Conservation (phyloP, 2,329 filamentous ascomycete genomes). For the Aspergillus sp. region DNA sequence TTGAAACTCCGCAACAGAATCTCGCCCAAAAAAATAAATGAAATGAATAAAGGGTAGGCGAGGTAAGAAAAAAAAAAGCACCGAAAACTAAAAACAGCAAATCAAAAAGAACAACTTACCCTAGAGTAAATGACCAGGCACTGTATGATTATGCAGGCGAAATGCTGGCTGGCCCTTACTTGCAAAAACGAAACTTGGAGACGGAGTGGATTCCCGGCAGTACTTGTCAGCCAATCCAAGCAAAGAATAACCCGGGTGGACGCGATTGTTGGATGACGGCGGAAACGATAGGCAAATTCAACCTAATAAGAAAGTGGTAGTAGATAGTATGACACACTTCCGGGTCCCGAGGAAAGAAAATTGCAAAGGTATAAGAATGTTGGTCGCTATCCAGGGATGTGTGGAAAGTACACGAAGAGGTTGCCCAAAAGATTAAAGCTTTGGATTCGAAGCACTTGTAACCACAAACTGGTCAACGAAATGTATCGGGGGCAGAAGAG, state of each 20-base stretch:
- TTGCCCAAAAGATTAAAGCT: not conserved
- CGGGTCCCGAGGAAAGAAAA: not conserved
- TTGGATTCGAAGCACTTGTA: not conserved
- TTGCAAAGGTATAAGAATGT: constrained; percentile 10
- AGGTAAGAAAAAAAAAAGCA: not conserved
- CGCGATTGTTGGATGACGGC: constrained; percentile 15
- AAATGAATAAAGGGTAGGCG: constrained; percentile 6
- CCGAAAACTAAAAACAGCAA: too few relatives aligned
- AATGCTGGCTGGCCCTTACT: constrained; percentile 21
- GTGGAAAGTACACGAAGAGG: too few relatives aligned
- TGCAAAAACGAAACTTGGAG: constrained; percentile 22
- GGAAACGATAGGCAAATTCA: constrained; percentile 16
- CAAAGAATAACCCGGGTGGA: constrained; percentile 15
- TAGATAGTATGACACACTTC: not conserved
- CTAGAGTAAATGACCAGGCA: not conserved
- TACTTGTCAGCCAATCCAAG: constrained; percentile 25
- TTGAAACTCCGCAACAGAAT: not conserved
- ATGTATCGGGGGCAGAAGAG: constrained; percentile 2
- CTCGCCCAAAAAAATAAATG: not conserved
- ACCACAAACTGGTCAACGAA: constrained; percentile 7
- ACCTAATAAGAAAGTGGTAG: constrained; percentile 1
- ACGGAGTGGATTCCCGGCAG: constrained; percentile 23
- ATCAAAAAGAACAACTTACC: constrained; percentile 9
- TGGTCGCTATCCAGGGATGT: constrained; percentile 8
- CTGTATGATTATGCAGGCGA: constrained; percentile 16